Evolutionary conservation across 352 stramenopile species (phyloP).

Genomic region (Phytophthora colocasiae): DNA sequence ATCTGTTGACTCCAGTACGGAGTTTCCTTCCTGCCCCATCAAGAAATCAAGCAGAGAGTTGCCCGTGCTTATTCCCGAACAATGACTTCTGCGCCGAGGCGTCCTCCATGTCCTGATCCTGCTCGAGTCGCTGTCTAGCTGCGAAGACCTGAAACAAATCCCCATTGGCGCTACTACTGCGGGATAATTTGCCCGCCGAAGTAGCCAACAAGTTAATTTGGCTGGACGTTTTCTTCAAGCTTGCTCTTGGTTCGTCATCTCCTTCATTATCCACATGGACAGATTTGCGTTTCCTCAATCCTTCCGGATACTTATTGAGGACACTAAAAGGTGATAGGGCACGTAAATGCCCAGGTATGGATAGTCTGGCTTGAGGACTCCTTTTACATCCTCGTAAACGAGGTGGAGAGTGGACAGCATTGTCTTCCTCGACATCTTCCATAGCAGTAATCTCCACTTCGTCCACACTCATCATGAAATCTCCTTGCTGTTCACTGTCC

Average conservation of each 20-base stretch:
- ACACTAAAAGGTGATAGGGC: conserved; percentile 62
- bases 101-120: conserved; percentile 68
- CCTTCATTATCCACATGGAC: conserved; percentile 56
- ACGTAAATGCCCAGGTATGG: conserved; percentile 65
- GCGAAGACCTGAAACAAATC: conserved; percentile 41
- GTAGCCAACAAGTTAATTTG: conserved; percentile 62
- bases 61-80: conserved; percentile 39
- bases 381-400: conserved; percentile 11
- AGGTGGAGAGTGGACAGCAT: conserved; percentile 26
- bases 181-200: conserved; percentile 26
- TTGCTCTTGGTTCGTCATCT: conserved; percentile 31
- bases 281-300: conserved; percentile 82
- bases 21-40: conserved; percentile 28
- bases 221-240: conserved; percentile 77
- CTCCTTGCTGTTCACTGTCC: conserved; percentile 8
- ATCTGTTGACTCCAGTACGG: conserved; percentile 10
- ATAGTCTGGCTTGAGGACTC: conserved; percentile 47
- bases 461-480: conserved; percentile 62
- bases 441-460: conserved; percentile 59
- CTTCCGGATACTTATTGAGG: conserved; percentile 71
- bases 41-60: conserved; percentile 45
- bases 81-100: conserved; percentile 29
- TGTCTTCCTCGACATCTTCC: conserved; percentile 36
- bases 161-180: conserved; percentile 32
- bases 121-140: conserved; percentile 25